phyloP scores from a whole-genome alignment of 75 land plant genomes.

The Pseudotsuga menziesii region DNA sequence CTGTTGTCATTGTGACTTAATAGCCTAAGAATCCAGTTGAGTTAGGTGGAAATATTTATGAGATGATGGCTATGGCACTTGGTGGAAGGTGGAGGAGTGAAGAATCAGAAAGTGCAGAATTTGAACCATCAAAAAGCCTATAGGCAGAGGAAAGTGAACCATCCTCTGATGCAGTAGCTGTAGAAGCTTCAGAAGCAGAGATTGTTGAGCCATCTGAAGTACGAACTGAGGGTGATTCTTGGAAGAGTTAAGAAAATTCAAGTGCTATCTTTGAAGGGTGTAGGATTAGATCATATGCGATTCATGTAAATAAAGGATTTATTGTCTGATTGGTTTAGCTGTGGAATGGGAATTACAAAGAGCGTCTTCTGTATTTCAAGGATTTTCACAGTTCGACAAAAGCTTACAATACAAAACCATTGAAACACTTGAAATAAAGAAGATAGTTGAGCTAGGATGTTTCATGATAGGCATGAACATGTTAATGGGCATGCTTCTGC shows the following conservation, averaged over 20 bases:
- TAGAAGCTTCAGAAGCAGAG: constrained; percentile 34
- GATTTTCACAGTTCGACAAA: not conserved
- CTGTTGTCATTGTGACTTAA: constrained; percentile 6
- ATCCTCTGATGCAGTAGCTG: constrained; percentile 1
- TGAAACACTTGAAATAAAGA: too few species aligned
- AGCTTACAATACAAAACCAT: not conserved
- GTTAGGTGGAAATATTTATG: constrained; percentile 82
- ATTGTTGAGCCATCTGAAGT: constrained; percentile 94
- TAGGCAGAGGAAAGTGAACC: constrained; percentile 14
- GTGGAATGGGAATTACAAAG: not conserved
- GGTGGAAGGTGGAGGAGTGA: constrained; percentile 58
- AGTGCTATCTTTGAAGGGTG: not conserved
- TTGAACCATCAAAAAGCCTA: not conserved
- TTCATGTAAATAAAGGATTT: not conserved
- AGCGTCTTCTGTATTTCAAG: not conserved
- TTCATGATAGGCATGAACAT: not conserved
- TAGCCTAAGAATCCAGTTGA: constrained; percentile 99
- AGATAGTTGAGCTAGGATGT: too few species aligned
- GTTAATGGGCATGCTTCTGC: not conserved
- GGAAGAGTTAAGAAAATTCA: constrained; percentile 41
- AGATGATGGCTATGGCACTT: constrained; percentile 91
- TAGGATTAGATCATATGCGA: not conserved
- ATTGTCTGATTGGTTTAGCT: not conserved
- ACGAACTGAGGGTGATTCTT: constrained; percentile 78
- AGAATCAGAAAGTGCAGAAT: constrained; percentile 9